Conservation (phyloP, 164 flowering plant genomes). For the Stephania yunnanensis region DNA sequence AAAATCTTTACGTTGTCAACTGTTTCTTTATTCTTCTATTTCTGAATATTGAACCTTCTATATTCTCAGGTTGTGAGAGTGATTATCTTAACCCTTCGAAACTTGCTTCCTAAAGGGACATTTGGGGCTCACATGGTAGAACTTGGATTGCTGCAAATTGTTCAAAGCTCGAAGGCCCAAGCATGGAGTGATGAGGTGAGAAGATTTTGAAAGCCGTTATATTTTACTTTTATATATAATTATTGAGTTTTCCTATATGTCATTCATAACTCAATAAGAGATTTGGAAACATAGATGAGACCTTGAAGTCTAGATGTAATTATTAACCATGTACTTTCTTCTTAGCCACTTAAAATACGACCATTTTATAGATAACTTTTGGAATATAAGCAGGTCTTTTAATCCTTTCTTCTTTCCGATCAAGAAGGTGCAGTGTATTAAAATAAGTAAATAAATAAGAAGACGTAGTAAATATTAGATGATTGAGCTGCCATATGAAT, state of each 20-base stretch:
- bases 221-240: neutral
- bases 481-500: too few species aligned
- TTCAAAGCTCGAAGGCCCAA: conserved; percentile 85
- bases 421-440: neutral
- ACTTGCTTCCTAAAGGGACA: conserved; percentile 77
- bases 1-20: neutral
- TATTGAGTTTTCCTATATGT: neutral
- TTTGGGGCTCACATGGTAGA: conserved; percentile 96
- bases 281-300: neutral
- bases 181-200: conserved; percentile 99
- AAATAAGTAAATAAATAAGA: too few species aligned
- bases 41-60: neutral
- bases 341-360: neutral
- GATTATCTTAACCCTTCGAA: conserved; percentile 69
- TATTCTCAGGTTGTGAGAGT: conserved; percentile 84
- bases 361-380: neutral
- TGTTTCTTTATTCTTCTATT: neutral
- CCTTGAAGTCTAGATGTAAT: neutral
- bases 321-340: neutral
- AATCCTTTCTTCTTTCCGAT: neutral
- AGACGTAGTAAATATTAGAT: too few species aligned
- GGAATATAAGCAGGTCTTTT: neutral
- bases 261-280: too few species aligned
- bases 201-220: neutral
- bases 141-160: conserved; percentile 79